Evolutionary conservation across 1,284 basidiomycete species (phyloP).

Genomic region (Porogramme epimiltina): DNA sequence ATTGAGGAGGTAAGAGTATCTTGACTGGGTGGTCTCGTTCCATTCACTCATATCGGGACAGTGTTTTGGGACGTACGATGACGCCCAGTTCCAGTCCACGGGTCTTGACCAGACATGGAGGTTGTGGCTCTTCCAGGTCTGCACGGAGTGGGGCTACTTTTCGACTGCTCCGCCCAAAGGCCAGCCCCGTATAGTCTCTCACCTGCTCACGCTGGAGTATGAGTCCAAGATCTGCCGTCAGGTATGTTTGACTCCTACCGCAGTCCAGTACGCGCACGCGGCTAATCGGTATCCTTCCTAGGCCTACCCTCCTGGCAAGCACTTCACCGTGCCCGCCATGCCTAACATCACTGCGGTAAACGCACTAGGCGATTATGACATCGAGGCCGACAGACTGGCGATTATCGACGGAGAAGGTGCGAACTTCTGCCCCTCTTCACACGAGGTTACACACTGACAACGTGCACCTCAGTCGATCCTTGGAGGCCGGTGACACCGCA

Average conservation of each 20-base stretch:
- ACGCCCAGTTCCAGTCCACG: slow-evolving; percentile 62
- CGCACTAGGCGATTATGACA: slow-evolving; percentile 72
- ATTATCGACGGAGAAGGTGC: slow-evolving; percentile 84
- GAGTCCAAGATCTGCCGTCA: slow-evolving; percentile 81
- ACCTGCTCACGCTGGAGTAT: slow-evolving; percentile 75
- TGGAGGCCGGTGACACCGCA: slow-evolving; percentile 91
- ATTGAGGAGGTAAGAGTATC: slow-evolving; percentile 57
- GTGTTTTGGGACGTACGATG: slow-evolving; percentile 88
- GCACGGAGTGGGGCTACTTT: slow-evolving; percentile 96
- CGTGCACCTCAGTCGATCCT: slow-evolving; percentile 66
- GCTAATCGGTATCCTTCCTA: slow-evolving; percentile 26
- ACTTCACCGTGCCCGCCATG: slow-evolving; percentile 68
- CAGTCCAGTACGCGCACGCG: not conserved
- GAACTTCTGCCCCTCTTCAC: slow-evolving; percentile 6
- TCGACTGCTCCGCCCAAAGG: slow-evolving; percentile 70
- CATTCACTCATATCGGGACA: slow-evolving; percentile 31
- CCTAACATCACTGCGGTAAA: slow-evolving; percentile 87
- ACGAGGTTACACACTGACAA: not conserved
- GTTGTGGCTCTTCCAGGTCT: slow-evolving; percentile 90
- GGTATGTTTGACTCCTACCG: slow-evolving; percentile 35
- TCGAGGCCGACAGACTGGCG: slow-evolving; percentile 78
- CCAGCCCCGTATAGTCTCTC: slow-evolving; percentile 73
- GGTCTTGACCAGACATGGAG: slow-evolving; percentile 77
- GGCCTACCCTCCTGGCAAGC: slow-evolving; percentile 81
- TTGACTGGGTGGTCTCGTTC: not conserved